Evolutionary conservation across 805 yeast species (phyloP).

Genomic region (Lachancea nothofagi): DNA sequence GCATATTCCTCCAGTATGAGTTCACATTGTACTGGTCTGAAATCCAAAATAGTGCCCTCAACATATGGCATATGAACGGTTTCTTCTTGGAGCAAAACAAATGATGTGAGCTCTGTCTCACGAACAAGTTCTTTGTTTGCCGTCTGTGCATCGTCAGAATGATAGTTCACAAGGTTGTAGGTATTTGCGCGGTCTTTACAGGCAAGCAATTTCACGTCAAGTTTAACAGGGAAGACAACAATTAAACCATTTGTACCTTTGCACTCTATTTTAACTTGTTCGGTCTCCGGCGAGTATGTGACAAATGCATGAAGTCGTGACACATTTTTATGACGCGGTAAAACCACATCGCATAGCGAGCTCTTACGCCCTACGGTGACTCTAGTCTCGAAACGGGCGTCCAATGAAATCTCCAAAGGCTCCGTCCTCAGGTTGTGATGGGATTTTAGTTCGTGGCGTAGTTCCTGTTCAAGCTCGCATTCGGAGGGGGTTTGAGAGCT

Average conservation of each 20-base stretch:
- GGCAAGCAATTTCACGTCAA: constrained; percentile 32
- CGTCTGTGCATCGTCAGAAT: constrained; percentile 8
- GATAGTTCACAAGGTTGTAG: constrained; percentile 20
- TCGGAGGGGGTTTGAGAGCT: constrained; percentile 9
- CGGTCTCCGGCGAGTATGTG: constrained; percentile 37
- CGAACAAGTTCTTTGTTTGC: constrained; percentile 19
- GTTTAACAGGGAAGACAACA: constrained; percentile 52
- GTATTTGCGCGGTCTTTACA: constrained; percentile 16
- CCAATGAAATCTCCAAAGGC: constrained; percentile 14
- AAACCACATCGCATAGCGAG: constrained; percentile 26
- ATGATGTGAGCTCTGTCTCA: constrained; percentile 22
- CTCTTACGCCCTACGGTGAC: constrained; percentile 30
- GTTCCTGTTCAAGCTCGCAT: constrained; percentile 8
- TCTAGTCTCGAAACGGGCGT: constrained; percentile 18
- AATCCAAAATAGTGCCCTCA: constrained; percentile 57
- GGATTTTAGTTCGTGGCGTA: constrained; percentile 4
- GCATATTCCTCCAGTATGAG: constrained; percentile 46
- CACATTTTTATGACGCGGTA: constrained; percentile 30
- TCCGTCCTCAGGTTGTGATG: neutral
- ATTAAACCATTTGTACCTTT: constrained; percentile 78
- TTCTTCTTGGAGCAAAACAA: constrained; percentile 52
- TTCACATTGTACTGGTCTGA: constrained; percentile 52
- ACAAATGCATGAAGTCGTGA: constrained; percentile 33
- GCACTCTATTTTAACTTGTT: constrained; percentile 55
- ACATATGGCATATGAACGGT: constrained; percentile 57